Evolutionary conservation across 495 filamentous ascomycete genomes (phyloP).

Genomic region (Xylaria acuta): DNA sequence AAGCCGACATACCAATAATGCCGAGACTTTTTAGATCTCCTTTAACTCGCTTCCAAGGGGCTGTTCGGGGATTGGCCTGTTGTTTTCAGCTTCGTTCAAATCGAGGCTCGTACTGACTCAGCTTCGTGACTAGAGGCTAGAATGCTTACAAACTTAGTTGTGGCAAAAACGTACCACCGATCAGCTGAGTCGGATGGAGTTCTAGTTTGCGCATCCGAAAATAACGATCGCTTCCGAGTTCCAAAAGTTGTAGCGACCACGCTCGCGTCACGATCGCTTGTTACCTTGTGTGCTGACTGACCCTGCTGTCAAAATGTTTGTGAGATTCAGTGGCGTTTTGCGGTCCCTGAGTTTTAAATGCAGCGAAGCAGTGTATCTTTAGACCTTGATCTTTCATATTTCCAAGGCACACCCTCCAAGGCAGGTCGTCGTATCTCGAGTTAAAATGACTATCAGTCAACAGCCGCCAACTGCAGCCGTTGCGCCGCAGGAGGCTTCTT

Average conservation of each 20-base stretch:
- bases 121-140: slow-evolving; percentile 3
- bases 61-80: slow-evolving; percentile 12
- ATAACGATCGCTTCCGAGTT: slow-evolving; percentile 18
- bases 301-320: slow-evolving; percentile 3
- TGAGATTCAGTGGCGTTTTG: slow-evolving; percentile 25
- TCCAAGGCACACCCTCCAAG: slow-evolving; percentile 5
- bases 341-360: slow-evolving; percentile 22
- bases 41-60: neutral
- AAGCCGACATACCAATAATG: slow-evolving; percentile 23
- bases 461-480: neutral
- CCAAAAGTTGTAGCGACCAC: neutral
- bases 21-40: neutral
- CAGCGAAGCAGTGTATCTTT: slow-evolving; percentile 27
- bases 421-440: slow-evolving; percentile 15
- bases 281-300: slow-evolving; percentile 1
- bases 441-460: slow-evolving; percentile 32
- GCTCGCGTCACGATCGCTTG: slow-evolving; percentile 10
- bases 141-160: slow-evolving; percentile 7
- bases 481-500: neutral
- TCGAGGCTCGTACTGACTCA: neutral
- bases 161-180: slow-evolving; percentile 11
- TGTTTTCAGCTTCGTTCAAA: neutral
- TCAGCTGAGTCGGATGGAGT: slow-evolving; percentile 10
- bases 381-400: slow-evolving; percentile 15
- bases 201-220: slow-evolving; percentile 13